These are phyloP conservation scores for Gnaphalium uliginosum DNA, from an alignment of 129 eudicot genomes.

Conservation along the genomic window DNA sequence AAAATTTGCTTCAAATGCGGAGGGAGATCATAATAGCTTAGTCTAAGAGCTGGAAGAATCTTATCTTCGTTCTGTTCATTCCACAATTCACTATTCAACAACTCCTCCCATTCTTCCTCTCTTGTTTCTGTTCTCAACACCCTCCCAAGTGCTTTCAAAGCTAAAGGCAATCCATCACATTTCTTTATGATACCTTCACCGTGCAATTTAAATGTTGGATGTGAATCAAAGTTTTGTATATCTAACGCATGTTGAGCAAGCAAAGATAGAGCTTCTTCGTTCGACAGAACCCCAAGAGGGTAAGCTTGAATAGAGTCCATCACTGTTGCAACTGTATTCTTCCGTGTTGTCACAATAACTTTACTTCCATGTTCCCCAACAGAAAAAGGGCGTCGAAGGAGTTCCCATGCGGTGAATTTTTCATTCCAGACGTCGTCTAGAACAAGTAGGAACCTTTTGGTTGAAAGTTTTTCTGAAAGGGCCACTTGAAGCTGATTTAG, in stretches of 20 bases:
- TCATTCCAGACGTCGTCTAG: constrained; percentile 6
- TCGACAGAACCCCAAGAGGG: not conserved
- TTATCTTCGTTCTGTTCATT: not conserved
- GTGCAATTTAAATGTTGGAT: not conserved
- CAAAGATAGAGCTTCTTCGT: constrained; percentile 5
- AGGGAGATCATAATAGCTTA: too few species aligned
- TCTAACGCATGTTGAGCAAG: not conserved
- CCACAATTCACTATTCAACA: not conserved
- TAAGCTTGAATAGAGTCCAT: not conserved
- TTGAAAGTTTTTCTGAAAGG: not conserved
- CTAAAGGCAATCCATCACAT: not conserved
- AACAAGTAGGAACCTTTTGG: not conserved
- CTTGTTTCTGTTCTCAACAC: not conserved
- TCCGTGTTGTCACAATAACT: not conserved
- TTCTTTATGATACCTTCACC: not conserved
- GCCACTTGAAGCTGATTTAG: constrained; percentile 15
- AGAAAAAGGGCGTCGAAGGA: not conserved
- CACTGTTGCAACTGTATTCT: not conserved
- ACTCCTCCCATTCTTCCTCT: constrained; percentile 5
- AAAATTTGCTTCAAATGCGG: too few species aligned
- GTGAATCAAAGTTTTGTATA: not conserved
- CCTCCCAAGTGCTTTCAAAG: not conserved
- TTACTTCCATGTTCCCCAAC: not conserved
- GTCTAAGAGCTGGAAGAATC: not conserved
- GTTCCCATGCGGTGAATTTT: not conserved